Conservation (phyloP, 2,329 filamentous ascomycete genomes). For the Colletotrichum melonis region DNA sequence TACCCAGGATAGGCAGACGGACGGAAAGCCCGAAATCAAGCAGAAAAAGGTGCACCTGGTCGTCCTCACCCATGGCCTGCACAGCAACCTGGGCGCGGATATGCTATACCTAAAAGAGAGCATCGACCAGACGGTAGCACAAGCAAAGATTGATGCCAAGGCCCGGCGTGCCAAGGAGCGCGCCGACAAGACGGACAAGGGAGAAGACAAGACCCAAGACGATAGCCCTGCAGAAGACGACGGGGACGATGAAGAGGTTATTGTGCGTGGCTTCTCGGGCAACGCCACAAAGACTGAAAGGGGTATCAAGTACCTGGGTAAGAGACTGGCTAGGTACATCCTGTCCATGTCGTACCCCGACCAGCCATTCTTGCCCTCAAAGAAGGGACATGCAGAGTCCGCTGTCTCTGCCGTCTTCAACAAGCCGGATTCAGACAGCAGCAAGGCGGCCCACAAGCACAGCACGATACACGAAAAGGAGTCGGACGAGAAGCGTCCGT, state of each 20-base stretch:
- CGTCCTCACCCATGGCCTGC: slow-evolving; percentile 90
- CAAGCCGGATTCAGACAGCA: slow-evolving; percentile 52
- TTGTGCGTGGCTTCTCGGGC: slow-evolving; percentile 89
- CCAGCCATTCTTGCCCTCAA: slow-evolving; percentile 82
- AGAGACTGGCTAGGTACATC: slow-evolving; percentile 91
- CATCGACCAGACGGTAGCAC: slow-evolving; percentile 84
- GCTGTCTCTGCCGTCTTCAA: slow-evolving; percentile 41
- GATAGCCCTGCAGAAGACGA: slow-evolving; percentile 36
- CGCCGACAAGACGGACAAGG: slow-evolving; percentile 43
- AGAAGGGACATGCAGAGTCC: slow-evolving; percentile 61
- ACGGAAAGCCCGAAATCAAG: slow-evolving; percentile 56
- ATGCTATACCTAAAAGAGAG: slow-evolving; percentile 98
- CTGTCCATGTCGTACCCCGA: slow-evolving; percentile 93
- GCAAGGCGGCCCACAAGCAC: slow-evolving; percentile 65
- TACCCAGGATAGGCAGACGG: slow-evolving; percentile 42
- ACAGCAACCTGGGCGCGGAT: slow-evolving; percentile 94
- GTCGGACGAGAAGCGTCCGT: slow-evolving; percentile 63
- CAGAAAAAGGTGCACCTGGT: slow-evolving; percentile 90
- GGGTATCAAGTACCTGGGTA: slow-evolving; percentile 97
- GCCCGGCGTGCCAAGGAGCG: slow-evolving; percentile 66
- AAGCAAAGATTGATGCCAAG: slow-evolving; percentile 78
- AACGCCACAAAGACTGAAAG: slow-evolving; percentile 93
- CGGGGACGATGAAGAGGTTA: slow-evolving; percentile 79
- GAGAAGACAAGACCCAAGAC: slow-evolving; percentile 16
- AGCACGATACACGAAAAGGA: slow-evolving; percentile 66